Percentiles rank a stretch among this genome's conserved stretches.
phyloP scores from a whole-genome alignment of 495 filamentous ascomycete species.

The Annulohypoxylon bovei region DNA sequence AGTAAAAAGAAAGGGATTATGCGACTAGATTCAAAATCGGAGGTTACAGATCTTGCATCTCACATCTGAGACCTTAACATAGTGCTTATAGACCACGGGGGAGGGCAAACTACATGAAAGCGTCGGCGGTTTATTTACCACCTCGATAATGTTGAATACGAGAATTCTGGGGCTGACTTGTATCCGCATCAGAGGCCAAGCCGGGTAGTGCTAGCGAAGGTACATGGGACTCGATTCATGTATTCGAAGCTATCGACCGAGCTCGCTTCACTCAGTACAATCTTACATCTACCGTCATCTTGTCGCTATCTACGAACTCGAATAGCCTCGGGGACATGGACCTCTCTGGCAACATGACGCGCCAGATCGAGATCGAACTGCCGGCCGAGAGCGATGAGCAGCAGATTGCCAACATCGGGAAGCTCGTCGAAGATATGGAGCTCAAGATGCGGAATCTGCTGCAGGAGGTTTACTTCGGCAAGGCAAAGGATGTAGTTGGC shows the following conservation, averaged over 20 bases:
- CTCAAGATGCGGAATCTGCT: constrained; percentile 98
- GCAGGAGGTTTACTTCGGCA: constrained; percentile 99
- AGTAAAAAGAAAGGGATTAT: constrained; percentile 6
- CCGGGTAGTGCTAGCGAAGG: constrained; percentile 78
- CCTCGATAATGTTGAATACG: constrained; percentile 11
- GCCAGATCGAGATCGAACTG: constrained; percentile 91
- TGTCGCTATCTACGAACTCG: constrained; percentile 78
- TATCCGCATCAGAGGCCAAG: constrained; percentile 52
- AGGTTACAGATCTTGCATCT: constrained; percentile 39
- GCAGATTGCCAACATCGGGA: constrained; percentile 95
- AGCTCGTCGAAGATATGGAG: constrained; percentile 99
- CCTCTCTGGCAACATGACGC: constrained; percentile 95
- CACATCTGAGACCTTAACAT: constrained; percentile 26
- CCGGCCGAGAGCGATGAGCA: constrained; percentile 88
- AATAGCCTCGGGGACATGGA: constrained; percentile 87
- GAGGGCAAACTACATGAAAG: constrained; percentile 35
- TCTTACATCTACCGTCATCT: constrained; percentile 94
- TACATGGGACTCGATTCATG: constrained; percentile 98
- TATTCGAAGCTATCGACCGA: constrained; percentile 94
- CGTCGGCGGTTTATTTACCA: constrained; percentile 33
- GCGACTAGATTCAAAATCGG: constrained; percentile 13
- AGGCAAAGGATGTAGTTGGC: constrained; percentile 99
- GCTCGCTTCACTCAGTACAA: constrained; percentile 94
- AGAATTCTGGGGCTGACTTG: constrained; percentile 28
- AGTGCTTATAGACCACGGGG: constrained; percentile 22